Evolutionary conservation across 2,329 filamentous ascomycete species (phyloP).

Genomic region (Sporothrix brunneoviolacea): DNA sequence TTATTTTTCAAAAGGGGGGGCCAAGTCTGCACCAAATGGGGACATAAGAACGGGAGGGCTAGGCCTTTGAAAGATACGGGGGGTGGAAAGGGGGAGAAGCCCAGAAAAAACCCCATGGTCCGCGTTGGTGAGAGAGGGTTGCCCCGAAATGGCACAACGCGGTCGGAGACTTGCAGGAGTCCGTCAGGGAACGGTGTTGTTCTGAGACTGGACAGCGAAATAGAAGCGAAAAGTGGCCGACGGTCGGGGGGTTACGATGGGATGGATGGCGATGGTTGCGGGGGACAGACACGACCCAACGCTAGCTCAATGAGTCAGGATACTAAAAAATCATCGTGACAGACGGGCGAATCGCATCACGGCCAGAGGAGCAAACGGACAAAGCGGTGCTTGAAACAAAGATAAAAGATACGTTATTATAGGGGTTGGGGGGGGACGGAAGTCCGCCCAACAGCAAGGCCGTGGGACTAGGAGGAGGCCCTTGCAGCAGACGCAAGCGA

Average conservation of each 20-base stretch:
- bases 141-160: neutral
- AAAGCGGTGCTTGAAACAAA: too few relatives aligned
- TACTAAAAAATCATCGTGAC: too few relatives aligned
- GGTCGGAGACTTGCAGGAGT: neutral
- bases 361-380: too few relatives aligned
- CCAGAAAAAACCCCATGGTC: neutral
- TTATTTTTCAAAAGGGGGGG: neutral
- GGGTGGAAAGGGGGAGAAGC: neutral
- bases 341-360: too few relatives aligned
- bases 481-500: too few relatives aligned
- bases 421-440: too few relatives aligned
- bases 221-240: neutral
- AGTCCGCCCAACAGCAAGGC: too few relatives aligned
- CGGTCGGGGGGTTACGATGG: neutral
- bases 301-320: too few relatives aligned
- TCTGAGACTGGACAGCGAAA: slow-evolving; percentile 1
- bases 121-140: too few relatives aligned
- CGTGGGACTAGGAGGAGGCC: too few relatives aligned
- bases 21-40: neutral
- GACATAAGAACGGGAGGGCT: neutral
- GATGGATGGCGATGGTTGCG: neutral
- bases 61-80: neutral
- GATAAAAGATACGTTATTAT: too few relatives aligned
- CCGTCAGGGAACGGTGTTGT: neutral
- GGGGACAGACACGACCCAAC: too few relatives aligned